Conservation (phyloP, 2,329 filamentous ascomycete species). For the Cladophialophora exuberans region DNA sequence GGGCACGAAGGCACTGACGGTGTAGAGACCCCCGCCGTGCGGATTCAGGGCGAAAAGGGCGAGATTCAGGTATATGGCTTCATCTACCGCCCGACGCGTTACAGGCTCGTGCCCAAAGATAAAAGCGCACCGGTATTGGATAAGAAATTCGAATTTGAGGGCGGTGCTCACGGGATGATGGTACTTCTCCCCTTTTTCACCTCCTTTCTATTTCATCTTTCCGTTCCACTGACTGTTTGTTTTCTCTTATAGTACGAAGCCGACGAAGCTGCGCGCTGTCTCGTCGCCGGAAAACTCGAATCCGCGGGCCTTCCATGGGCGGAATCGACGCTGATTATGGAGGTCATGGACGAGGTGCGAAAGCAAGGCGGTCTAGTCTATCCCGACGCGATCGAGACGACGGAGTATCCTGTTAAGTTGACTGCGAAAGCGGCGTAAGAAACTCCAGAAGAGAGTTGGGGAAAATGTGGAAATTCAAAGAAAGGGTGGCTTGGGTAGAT, state of each 20-base stretch:
- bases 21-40: constrained; percentile 32
- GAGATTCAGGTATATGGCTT: constrained; percentile 36
- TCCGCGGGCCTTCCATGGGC: constrained; percentile 78
- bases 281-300: constrained; percentile 67
- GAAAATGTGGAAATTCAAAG: too few relatives aligned
- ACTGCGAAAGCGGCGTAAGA: constrained; percentile 9
- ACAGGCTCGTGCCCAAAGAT: constrained; percentile 75
- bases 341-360: constrained; percentile 73
- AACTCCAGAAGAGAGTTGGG: background rate
- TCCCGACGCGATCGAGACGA: constrained; percentile 68
- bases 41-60: constrained; percentile 36
- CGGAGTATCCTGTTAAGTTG: constrained; percentile 52
- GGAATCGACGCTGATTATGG: constrained; percentile 86
- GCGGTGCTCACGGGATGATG: constrained; percentile 29
- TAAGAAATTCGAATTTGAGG: constrained; percentile 26
- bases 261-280: constrained; percentile 27
- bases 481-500: too few relatives aligned
- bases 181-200: constrained; percentile 20
- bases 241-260: constrained; percentile 27
- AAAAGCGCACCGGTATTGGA: constrained; percentile 41
- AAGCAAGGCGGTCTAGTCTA: constrained; percentile 65
- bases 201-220: background rate
- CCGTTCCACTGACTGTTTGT: background rate
- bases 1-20: constrained; percentile 23
- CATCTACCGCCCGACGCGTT: constrained; percentile 48